Evolutionary conservation across 768 basidiomycete genomes (phyloP), one percentile per base, ranked within the genome.

Genomic region (Tylopilus intermedius): DNA sequence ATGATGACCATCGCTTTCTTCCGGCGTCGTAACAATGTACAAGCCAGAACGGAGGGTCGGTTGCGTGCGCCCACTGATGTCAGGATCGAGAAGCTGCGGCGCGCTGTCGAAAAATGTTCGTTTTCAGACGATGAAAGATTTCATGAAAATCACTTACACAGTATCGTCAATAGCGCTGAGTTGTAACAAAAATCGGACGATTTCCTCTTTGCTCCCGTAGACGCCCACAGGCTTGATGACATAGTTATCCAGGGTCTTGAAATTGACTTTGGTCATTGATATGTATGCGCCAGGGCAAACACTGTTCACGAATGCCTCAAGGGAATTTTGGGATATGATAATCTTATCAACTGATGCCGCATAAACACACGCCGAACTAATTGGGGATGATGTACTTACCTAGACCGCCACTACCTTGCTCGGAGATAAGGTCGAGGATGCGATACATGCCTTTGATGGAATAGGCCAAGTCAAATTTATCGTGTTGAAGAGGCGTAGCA

Each of bases 261-360:
- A 84, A 54, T 84, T 73, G 53, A 84, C 78, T 55, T 74, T 78
- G 2, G 79, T 82, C 46, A 82, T 67, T 0, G 79, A 79, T 2
- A 58, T 54, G 58, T 81, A 84, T 5, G 83, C 75, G 2, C 78
- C 76, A 0, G 82, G 79, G 37, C 60, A 70, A 9, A 82, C 45
- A 15, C 59, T 61, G 47, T 83, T 79, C 58, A 80, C 73, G 47
- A 84, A 75, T 2, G 67, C 55, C 53, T 69, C 67, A 11, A 84
- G 66, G 3, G 79, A 76, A 2, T 73, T 67, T 60, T 82, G 79
- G 3, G 72, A 70, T 27, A 85, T 84, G 62, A 84, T 77, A 29
- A 84, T 75, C 59, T 85, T 84, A 58, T 83, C 81, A 35, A 82
- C 82, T 82, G 54, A 47, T 45, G n/a, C 27, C n/a, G 44, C 8